Evolutionary conservation across 805 yeast species (phyloP), one percentile per base, ranked within the genome.

Genomic region (Schwanniomyces polymorphus): DNA sequence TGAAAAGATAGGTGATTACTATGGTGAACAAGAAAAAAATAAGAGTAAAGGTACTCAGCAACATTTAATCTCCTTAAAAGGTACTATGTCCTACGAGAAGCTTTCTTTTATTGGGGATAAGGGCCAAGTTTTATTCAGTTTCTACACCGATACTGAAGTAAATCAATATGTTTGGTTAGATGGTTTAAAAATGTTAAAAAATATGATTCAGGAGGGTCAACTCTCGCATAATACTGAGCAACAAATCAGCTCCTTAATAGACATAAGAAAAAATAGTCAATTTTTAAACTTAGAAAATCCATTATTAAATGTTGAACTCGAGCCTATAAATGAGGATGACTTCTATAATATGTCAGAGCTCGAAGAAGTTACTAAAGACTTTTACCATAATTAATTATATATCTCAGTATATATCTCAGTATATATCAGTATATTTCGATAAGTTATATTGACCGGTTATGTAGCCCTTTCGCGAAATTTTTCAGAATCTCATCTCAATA

Each of bases 151-250:
- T 48, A 84, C 88, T 1, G 78, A 79, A 52, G 88, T 85, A 41
- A 76, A 81, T 42, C 81, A 85, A 38, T 80, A 79, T 45, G 79
- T 84, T 7, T 89, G 95, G 95, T 68, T 85, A 29, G 96, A 89
- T 65, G 96, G 95, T 0, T 63, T 88, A 45, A 81, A 80, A 56
- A 67, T 73, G 74, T 68, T 72, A 53, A 67, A 65, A 50, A 74
- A 72, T 5, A 54, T 59, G 51, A 60, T 55, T 2, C 60, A 60
- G 17, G 59, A 61, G 1, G 68, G 67, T 14, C 63, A 65, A 29
- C 61, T 72, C 27, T 70, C 75, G 0, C 51, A 46, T 8, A 75
- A 72, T 27, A 72, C 78, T 7, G 63, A 65, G 16, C 58, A 58
- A 25, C 77, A 73, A 50, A 54, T 72, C 31, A 57, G 61, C 25